Percentiles rank a stretch among this genome's conserved stretches.
phyloP scores from a whole-genome alignment of 2,329 filamentous ascomycete genomes.

The Mycogone perniciosa region DNA sequence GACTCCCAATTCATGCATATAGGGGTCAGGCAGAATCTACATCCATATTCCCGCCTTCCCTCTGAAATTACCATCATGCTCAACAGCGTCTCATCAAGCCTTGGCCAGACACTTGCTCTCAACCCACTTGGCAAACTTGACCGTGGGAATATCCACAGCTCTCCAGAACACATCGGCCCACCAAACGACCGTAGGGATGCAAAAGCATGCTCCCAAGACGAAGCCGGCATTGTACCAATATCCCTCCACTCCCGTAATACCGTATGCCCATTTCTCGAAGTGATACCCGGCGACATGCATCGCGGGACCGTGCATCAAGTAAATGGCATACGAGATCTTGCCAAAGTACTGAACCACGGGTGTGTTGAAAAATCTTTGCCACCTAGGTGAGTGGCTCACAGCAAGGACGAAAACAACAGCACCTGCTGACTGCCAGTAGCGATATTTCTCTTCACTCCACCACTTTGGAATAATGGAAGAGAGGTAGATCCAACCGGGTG shows the following conservation, averaged over 20 bases:
- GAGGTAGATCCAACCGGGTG: constrained; percentile 48
- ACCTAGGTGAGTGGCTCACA: constrained; percentile 39
- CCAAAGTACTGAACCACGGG: constrained; percentile 50
- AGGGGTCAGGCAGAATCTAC: background rate
- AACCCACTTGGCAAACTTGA: constrained; percentile 51
- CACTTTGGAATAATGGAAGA: constrained; percentile 42
- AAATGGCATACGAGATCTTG: constrained; percentile 54
- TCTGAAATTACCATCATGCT: background rate
- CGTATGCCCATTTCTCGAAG: constrained; percentile 43
- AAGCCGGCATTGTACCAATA: constrained; percentile 41
- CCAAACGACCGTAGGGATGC: constrained; percentile 47
- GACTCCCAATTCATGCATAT: background rate
- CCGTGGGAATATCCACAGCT: constrained; percentile 48
- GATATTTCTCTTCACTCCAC: constrained; percentile 43
- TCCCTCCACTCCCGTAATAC: constrained; percentile 41
- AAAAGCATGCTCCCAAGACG: constrained; percentile 38
- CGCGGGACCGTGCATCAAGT: constrained; percentile 54
- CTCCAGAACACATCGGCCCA: constrained; percentile 52
- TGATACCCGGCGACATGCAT: constrained; percentile 48
- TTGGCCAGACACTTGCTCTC: constrained; percentile 38
- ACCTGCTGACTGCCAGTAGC: constrained; percentile 52
- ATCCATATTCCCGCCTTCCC: background rate
- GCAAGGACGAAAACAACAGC: constrained; percentile 46
- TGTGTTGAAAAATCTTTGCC: constrained; percentile 46
- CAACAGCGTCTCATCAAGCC: constrained; percentile 10